These are phyloP conservation scores for Hymenochaete sp. DNA, from an alignment of 1,284 basidiomycete species.

Conservation along the genomic window DNA sequence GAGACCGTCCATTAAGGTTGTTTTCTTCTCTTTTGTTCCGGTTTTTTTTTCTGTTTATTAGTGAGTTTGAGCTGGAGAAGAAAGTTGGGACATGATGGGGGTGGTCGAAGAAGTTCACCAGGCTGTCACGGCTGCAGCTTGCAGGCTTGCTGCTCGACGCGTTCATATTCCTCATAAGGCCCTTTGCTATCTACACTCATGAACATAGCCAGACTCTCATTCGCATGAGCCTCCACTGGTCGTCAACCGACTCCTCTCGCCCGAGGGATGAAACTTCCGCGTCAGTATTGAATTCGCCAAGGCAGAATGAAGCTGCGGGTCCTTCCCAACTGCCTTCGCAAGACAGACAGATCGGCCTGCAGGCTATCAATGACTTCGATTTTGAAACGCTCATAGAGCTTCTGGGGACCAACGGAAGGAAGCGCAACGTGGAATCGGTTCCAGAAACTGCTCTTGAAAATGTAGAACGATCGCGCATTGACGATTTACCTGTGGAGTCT, in stretches of 20 bases:
- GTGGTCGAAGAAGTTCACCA: too few relatives aligned
- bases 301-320: neutral
- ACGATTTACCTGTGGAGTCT: too few relatives aligned
- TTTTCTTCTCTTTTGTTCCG: too few relatives aligned
- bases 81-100: neutral
- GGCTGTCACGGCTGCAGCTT: too few relatives aligned
- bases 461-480: too few relatives aligned
- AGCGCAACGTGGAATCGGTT: neutral
- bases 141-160: too few relatives aligned
- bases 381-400: conserved; percentile 14
- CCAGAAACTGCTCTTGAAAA: too few relatives aligned
- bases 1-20: conserved; percentile 2
- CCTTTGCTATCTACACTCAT: neutral
- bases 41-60: neutral
- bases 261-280: conserved; percentile 1
- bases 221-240: conserved; percentile 13
- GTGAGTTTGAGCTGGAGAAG: neutral
- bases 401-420: conserved; percentile 9
- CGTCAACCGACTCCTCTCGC: conserved; percentile 6
- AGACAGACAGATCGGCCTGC: conserved; percentile 2
- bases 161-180: too few relatives aligned
- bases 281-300: neutral
- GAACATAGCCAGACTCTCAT: conserved; percentile 2
- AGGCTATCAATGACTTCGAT: conserved; percentile 12
- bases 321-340: neutral